Base-by-base conservation (phyloP, 2,329 filamentous ascomycete species). In the Trichoderma brevicompactum region DNA sequence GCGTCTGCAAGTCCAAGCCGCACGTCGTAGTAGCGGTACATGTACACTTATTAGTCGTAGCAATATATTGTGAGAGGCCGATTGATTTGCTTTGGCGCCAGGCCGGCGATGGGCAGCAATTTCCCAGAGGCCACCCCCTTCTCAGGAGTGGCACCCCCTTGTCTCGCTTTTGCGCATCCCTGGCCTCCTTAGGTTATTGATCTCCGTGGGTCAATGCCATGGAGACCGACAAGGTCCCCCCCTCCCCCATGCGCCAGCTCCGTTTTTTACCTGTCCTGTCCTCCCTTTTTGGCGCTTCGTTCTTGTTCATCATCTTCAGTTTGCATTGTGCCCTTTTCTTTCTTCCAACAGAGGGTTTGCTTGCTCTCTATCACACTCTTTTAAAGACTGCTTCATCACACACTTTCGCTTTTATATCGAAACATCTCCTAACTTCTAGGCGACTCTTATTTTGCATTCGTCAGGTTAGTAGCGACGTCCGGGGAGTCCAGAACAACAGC, bases 361-460 rank as follows among this genome's bases (percentile, higher is more conserved):
- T 36, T 63, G 69, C 82, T 84, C 82, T 85, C 83, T 81, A 80
- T 72, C 80, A 86, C 83, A 78, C 81, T 86, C 83, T 85, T 85
- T 82, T 50, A 54, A 69, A 69, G 61, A 64, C 69, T 68, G 70
- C 68, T 68, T 68, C 54, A 64, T 68, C 65, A 68, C 67, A 70
- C 70, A 66, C 70, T 65, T 64, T 66, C 54, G 52, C 49, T 59
- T 43, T 50, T 12, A 13, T 34, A 46, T 65, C 17, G n/a, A 44
- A 46, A 54, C 41, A 54, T 63, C 40, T 54, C 43, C 36, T 28
- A n/a, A 48, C 15, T 43, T 32, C 10, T 15, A 52, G 28, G 41
- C 54, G 15, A 36, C 53, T 50, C 43, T 56, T 46, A 10, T 43
- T 65, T 40, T 54, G 32, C 28, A 40, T 44, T 63, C 32, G 12